phyloP scores from a whole-genome alignment of 345 rosid species.

The Dimocarpus longan region DNA sequence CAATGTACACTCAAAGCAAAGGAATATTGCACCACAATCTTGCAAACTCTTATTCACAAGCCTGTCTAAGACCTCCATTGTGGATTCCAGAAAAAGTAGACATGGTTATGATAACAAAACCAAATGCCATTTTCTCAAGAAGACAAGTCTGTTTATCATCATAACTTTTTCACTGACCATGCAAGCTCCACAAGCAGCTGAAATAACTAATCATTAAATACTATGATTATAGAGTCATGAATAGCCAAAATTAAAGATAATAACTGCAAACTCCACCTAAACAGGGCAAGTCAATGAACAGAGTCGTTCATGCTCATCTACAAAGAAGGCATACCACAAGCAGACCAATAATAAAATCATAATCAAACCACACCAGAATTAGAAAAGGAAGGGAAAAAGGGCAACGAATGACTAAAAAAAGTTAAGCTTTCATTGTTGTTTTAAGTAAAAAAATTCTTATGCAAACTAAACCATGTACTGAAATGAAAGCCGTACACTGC shows the following conservation, averaged over 20 bases:
- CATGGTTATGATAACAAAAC: no score
- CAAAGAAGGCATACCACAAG: background rate
- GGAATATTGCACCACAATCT: no score
- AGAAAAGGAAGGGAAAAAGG: background rate
- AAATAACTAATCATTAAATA: background rate
- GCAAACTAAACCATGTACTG: conserved; percentile 14
- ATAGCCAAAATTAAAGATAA: background rate
- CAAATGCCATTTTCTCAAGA: background rate
- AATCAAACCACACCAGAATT: background rate
- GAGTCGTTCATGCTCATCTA: background rate
- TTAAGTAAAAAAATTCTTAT: conserved; percentile 2
- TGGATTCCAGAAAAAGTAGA: no score
- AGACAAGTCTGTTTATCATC: background rate
- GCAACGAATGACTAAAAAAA: background rate
- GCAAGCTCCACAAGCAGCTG: background rate
- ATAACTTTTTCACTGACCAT: background rate
- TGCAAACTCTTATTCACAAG: no score
- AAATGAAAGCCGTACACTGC: conserved; percentile 67
- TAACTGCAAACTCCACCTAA: background rate
- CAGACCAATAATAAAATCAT: background rate
- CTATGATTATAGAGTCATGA: background rate
- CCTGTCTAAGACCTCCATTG: no score
- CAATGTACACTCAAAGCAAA: no score
- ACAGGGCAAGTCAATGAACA: background rate
- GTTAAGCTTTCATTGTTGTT: background rate